Evolutionary conservation across 768 basidiomycete genomes (phyloP).

Genomic region (Amanita rimosa): DNA sequence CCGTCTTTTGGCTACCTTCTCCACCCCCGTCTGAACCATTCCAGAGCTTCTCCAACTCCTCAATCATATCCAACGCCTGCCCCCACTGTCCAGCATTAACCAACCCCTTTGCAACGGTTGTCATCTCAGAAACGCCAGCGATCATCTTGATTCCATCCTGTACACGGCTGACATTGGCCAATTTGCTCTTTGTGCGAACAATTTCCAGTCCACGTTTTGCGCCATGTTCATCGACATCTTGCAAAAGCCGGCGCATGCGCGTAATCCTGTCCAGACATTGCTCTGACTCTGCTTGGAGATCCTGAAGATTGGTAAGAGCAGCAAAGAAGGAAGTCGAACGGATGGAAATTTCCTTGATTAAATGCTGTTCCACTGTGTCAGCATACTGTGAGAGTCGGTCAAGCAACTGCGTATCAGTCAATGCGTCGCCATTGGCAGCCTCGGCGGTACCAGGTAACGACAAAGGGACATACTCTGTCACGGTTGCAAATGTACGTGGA

Average conservation of each 20-base stretch:
- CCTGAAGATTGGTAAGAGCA: constrained; percentile 88
- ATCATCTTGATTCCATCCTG: constrained; percentile 53
- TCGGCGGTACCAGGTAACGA: constrained; percentile 39
- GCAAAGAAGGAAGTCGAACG: constrained; percentile 94
- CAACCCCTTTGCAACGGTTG: constrained; percentile 55
- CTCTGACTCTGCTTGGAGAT: constrained; percentile 82
- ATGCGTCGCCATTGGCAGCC: background rate
- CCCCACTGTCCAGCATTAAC: constrained; percentile 86
- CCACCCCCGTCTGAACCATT: constrained; percentile 11
- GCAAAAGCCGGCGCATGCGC: constrained; percentile 58
- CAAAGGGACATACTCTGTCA: constrained; percentile 64
- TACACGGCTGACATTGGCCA: constrained; percentile 49
- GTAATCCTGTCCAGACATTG: constrained; percentile 70
- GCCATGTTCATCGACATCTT: constrained; percentile 63
- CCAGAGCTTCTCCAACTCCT: constrained; percentile 56
- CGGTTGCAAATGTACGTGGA: constrained; percentile 63
- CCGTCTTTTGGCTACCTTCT: background rate
- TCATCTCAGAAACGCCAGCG: constrained; percentile 66
- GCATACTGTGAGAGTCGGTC: constrained; percentile 89
- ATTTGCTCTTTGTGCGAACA: constrained; percentile 50
- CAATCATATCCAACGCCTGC: constrained; percentile 68
- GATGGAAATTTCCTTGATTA: constrained; percentile 83
- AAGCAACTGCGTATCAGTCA: constrained; percentile 40
- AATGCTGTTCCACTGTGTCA: constrained; percentile 90
- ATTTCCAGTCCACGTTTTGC: constrained; percentile 75